Base-by-base conservation (phyloP, 345 rosid genomes). In the Crucihimalaya himalaica region DNA sequence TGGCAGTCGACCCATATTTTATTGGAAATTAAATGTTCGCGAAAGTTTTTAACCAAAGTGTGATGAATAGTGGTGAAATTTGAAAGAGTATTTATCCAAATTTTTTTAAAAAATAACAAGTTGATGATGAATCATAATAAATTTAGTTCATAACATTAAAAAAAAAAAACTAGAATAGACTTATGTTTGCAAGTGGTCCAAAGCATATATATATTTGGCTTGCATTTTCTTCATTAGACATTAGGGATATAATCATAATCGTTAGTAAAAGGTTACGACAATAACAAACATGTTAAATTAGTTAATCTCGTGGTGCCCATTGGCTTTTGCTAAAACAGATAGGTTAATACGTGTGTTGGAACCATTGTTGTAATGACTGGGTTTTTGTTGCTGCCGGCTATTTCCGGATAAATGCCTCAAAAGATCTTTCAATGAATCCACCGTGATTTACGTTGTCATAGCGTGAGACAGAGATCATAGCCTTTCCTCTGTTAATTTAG, bases 381-480 rank as follows among this genome's bases (percentile, higher is more conserved):
- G 54, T 62, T 40, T 40, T 72, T 39, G 63, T 40, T 27, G 60
- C 43, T 18, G 31, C 43, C 25, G 19, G 20, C 63, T 72, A 72
- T 63, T 72, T 72, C 31, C 43, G 14, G 70, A 63, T 52, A 8
- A 51, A 27, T 12, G 37, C 9, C 52, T 31, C 47, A n/a, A 29
- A 13, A 42, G 6, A 67, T 39, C 19, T 58, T n/a, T 59, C 28
- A 70, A 0, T 18, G 66, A 35, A 48, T 71, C 50, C 19, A 35
- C 39, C 67, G 59, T 35, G 6, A 47, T 70, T 70, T n/a, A 47
- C 74, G 74, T 46, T 46, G 40, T 54, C 53, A 14, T 37, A 66
- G 55, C 43, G 42, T 69, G 37, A 9, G 39, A 39, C 20, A 42
- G 19, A 39, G 14, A 56, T 45, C 4, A 25, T n/a, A 3, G 9